These are phyloP conservation scores for Pilatotrama ljubarskyi DNA, from an alignment of 768 basidiomycete species.

Conservation along the genomic window DNA sequence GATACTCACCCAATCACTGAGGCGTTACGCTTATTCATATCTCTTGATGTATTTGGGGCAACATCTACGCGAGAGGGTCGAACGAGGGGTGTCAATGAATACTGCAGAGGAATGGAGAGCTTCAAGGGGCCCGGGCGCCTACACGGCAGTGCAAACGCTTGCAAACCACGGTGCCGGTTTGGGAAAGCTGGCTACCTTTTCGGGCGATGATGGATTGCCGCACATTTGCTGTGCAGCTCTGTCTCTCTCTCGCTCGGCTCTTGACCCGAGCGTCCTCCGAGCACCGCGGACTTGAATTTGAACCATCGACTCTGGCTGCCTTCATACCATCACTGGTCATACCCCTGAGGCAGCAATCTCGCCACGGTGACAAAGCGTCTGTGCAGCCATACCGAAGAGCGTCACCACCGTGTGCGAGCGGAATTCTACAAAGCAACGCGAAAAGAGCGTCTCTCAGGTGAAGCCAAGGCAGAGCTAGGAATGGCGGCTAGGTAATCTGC, in stretches of 20 bases:
- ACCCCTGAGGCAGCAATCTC: too few relatives aligned
- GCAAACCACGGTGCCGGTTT: not conserved
- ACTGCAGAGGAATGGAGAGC: too few relatives aligned
- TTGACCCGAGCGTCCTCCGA: not conserved
- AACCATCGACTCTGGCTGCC: not conserved
- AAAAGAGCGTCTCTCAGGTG: too few relatives aligned
- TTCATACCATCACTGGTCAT: not conserved
- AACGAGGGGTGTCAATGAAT: too few relatives aligned
- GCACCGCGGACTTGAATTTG: not conserved
- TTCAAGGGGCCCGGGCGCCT: not conserved
- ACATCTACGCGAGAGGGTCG: too few relatives aligned
- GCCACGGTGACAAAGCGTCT: too few relatives aligned
- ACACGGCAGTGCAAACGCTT: too few relatives aligned
- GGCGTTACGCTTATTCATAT: too few relatives aligned
- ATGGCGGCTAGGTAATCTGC: not conserved
- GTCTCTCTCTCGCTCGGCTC: not conserved
- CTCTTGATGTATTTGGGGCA: too few relatives aligned
- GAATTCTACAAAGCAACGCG: not conserved
- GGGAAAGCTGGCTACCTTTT: not conserved
- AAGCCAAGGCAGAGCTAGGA: too few relatives aligned
- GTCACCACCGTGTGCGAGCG: not conserved
- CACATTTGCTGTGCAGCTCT: not conserved
- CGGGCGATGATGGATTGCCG: not conserved
- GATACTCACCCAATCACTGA: too few relatives aligned
- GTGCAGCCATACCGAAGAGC: too few relatives aligned